Evolutionary conservation across 139 green algal species (phyloP).

Genomic region (Chlorella ohadii): DNA sequence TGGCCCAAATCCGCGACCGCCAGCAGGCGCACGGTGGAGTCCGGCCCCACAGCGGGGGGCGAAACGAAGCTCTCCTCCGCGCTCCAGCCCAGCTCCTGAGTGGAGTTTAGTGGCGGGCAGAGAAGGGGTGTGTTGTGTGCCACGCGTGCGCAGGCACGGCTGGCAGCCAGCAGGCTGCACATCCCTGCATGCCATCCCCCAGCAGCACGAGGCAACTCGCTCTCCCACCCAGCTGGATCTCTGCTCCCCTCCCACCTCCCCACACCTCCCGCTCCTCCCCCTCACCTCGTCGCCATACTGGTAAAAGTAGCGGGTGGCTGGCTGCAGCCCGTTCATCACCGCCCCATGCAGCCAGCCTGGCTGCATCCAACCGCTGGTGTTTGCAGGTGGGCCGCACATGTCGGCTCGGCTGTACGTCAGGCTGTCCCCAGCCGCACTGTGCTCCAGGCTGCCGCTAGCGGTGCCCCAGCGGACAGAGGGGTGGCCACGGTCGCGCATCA

Average conservation of each 20-base stretch:
- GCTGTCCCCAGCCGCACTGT: constrained; percentile 18
- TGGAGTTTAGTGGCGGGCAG: too few relatives aligned
- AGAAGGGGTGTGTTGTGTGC: too few relatives aligned
- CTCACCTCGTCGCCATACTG: constrained; percentile 26
- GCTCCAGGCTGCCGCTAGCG: not conserved
- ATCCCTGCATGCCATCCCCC: too few relatives aligned
- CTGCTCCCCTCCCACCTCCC: not conserved
- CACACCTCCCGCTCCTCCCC: not conserved
- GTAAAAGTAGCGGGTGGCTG: constrained; percentile 48
- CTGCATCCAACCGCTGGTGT: constrained; percentile 33
- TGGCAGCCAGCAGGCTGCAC: too few relatives aligned
- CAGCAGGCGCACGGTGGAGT: constrained; percentile 25
- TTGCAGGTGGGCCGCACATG: constrained; percentile 65
- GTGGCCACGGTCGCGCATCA: not conserved
- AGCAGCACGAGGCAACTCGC: too few relatives aligned
- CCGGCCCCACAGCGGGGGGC: not conserved
- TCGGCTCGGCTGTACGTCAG: constrained; percentile 40
- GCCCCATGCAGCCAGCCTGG: constrained; percentile 55
- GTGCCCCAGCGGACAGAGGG: constrained; percentile 28
- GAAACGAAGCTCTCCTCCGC: constrained; percentile 20
- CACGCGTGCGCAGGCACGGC: too few relatives aligned
- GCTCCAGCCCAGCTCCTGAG: constrained; percentile 40
- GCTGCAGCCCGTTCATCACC: constrained; percentile 52
- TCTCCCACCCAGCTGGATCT: too few relatives aligned
- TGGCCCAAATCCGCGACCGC: constrained; percentile 47